Base-by-base conservation (phyloP, 768 basidiomycete species). In the Sarcodon sp. region DNA sequence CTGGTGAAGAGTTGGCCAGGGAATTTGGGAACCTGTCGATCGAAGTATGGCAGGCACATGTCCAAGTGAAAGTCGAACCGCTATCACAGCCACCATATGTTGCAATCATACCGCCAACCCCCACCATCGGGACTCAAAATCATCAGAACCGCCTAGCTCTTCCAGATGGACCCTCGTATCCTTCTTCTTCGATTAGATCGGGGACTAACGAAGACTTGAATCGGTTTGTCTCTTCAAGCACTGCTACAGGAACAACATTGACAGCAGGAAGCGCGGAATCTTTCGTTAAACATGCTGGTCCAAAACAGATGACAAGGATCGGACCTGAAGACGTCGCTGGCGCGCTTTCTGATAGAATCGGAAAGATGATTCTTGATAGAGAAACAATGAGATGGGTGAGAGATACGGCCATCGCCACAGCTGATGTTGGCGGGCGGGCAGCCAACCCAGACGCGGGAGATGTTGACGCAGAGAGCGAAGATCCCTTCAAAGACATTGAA, bases 401-500 rank as follows among this genome's bases (percentile, higher is more conserved):
- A 66, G 76, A 69, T 27, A 69, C 73, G 0, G 67, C 69, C 7
- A 58, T 63, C 18, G 61, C 60, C 4, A 59, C 61, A 3, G 54
- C 57, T 2, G 66, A 56, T 9, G 53, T 38, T 16, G 38, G 35
- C 10, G 48, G 48, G 13, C 62, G 51, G 61, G 21, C 56, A 48
- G 49, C 54, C 67, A 54, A 52, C 66, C 49, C 48, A 59, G 47
- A 47, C 58, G 47, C 51, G 60, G 53, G 51, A 57, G 67, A 47
- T 7, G 71, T 66, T 31, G 61, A 56, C 66, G 69, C 73, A 37
- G 70, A 73, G 38, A 87, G 85, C 52, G 87, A 89, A 55, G 93
- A 97, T 66, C 87, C 89, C 7, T 97, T 97, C 64, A 77, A 78
- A 33, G 92, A 92, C 55, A 84, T 97, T 47, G 92, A 94, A 59